Conservation (phyloP, 768 basidiomycete species). For the Russula ochroleuca region DNA sequence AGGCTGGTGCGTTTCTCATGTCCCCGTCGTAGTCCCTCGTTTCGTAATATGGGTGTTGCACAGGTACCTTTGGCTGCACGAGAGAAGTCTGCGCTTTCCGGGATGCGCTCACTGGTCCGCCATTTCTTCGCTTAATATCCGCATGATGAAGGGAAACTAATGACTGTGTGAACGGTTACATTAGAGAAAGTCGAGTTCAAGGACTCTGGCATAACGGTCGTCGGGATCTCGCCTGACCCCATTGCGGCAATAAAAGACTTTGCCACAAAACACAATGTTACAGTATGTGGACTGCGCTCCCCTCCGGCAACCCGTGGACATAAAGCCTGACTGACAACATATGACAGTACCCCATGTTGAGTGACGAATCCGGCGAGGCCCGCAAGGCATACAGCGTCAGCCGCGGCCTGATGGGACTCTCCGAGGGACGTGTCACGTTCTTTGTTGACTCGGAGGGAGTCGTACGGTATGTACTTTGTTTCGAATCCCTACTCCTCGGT, state of each 20-base stretch:
- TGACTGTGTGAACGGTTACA: background rate
- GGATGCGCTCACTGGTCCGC: constrained; percentile 65
- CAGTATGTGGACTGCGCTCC: constrained; percentile 39
- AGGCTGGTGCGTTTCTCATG: constrained; percentile 46
- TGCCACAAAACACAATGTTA: constrained; percentile 63
- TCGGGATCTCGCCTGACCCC: constrained; percentile 72
- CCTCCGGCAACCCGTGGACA: background rate
- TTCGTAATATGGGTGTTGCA: background rate
- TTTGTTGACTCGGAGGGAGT: constrained; percentile 69
- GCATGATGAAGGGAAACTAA: background rate
- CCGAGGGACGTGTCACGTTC: constrained; percentile 64
- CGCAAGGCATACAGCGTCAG: constrained; percentile 63
- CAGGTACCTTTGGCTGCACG: constrained; percentile 74
- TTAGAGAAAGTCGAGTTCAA: constrained; percentile 64
- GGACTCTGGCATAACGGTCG: constrained; percentile 55
- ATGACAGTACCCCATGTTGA: constrained; percentile 69
- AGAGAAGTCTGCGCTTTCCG: constrained; percentile 79
- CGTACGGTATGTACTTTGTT: constrained; percentile 45
- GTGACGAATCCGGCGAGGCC: constrained; percentile 59
- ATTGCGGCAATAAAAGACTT: constrained; percentile 71
- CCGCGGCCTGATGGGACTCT: constrained; percentile 62
- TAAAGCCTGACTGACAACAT: background rate
- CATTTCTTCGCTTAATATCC: background rate
- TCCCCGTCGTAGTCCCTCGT: constrained; percentile 15
- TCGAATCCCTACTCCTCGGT: background rate